Evolutionary conservation across 331 rosid genomes (phyloP), one percentile per base, ranked within the genome.

Genomic region (Malus hybrid): DNA sequence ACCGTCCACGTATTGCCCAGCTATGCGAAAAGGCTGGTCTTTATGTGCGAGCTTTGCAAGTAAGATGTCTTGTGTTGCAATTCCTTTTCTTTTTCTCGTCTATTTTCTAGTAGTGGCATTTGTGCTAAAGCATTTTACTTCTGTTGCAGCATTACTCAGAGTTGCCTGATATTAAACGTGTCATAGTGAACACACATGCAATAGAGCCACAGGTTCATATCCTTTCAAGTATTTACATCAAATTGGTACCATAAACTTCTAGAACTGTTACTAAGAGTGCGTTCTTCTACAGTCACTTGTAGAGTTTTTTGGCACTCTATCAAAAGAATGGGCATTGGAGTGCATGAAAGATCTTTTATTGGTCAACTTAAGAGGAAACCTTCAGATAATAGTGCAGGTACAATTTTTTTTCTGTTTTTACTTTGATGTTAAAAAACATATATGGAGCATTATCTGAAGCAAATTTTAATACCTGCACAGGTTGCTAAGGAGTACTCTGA

Each of bases 1-100:
- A 94, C 59, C 92, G 99, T 72, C 99, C 99, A 70, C 96, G 97
- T 65, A 73, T 92, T 77, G 99, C 93, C 29, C 99, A 94, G 76
- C 96, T 94, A 56, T 90, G 97, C 82, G 99, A 94, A 82, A 94
- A 94, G 76, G 97, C 97, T 73, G 99, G 97, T 77, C 97, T 94
- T 72, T 94, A 88, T 34, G 90, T 92, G 69, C 90, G 99, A 84
- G 97, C 99, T 62, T 83, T 95, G 85, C 99, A 95, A 83, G 99
- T 90, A 87, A 77, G 73, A 86, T 83, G 80, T 65, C 82, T 48
- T 81, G 57, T 63, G 57, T 63, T 52, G 44, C 44, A 11, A 44
- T 59, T 79, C 33, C 15, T 22, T 60, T n/a, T 50, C 20, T 31
- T 60, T 10, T 48, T 71, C 42, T 50, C 32, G 11, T 20, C 15